Conservation (phyloP, 2,329 filamentous ascomycete genomes). For the Xylaria sp. region DNA sequence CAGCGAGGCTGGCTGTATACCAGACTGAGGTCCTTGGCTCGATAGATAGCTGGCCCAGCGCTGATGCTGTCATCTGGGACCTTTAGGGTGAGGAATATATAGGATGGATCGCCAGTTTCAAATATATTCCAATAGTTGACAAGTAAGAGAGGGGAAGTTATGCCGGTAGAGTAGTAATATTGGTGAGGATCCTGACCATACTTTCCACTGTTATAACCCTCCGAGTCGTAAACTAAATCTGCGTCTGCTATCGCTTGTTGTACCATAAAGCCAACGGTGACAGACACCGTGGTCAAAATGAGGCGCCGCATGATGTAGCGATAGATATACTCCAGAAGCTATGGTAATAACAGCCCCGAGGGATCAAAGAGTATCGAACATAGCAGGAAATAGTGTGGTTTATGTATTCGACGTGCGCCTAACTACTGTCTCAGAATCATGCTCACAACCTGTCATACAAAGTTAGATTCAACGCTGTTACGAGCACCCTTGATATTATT, state of each 20-base stretch:
- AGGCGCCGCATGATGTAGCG: conserved; percentile 40
- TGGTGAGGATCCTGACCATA: conserved; percentile 50
- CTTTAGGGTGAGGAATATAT: conserved; percentile 51
- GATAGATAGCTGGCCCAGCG: conserved; percentile 52
- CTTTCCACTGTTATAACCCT: conserved; percentile 47
- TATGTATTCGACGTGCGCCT: neutral
- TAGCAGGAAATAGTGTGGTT: neutral
- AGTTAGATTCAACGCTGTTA: neutral
- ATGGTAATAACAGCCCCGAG: neutral
- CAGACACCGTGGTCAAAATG: conserved; percentile 55
- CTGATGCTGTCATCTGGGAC: conserved; percentile 38
- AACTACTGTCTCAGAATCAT: neutral
- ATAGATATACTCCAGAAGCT: neutral
- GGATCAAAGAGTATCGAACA: neutral
- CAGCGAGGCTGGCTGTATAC: conserved; percentile 51
- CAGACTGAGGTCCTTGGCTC: conserved; percentile 52
- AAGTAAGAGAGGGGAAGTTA: conserved; percentile 52
- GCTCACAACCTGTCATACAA: neutral
- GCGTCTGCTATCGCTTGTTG: conserved; percentile 41
- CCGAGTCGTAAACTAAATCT: conserved; percentile 43
- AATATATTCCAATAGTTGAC: conserved; percentile 49
- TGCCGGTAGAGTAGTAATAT: conserved; percentile 49
- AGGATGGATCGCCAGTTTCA: conserved; percentile 46
- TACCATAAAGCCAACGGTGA: conserved; percentile 50
- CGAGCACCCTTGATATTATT: neutral